Conservation (phyloP, 768 basidiomycete species). For the Mycena epipterygia region DNA sequence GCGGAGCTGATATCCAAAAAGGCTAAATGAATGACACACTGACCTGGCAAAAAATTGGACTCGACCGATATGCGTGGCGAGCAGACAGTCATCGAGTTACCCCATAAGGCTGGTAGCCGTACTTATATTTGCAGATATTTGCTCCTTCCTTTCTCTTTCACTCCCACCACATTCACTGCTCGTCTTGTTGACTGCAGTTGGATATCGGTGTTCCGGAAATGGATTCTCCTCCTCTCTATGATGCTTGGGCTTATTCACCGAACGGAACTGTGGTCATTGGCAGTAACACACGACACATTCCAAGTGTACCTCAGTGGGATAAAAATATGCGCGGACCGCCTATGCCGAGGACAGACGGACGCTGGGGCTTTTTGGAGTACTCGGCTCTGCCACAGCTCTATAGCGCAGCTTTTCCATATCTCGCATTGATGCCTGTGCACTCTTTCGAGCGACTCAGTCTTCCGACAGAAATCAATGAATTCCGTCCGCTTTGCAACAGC, state of each 20-base stretch:
- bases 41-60: too few relatives aligned
- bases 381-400: neutral
- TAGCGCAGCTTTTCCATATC: neutral
- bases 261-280: neutral
- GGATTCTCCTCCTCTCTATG: neutral
- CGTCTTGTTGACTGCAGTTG: slow-evolving; percentile 15
- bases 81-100: too few relatives aligned
- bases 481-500: neutral
- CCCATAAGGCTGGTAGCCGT: too few relatives aligned
- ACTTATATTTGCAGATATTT: too few relatives aligned
- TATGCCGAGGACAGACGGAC: neutral
- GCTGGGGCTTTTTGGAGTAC: slow-evolving; percentile 8
- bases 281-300: slow-evolving; percentile 9
- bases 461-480: neutral
- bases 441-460: neutral
- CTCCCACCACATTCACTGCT: too few relatives aligned
- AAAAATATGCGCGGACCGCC: neutral
- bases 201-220: neutral
- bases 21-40: too few relatives aligned
- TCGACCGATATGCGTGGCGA: too few relatives aligned
- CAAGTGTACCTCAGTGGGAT: neutral
- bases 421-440: neutral
- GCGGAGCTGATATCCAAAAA: too few relatives aligned
- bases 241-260: neutral
- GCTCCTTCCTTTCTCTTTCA: too few relatives aligned